phyloP scores from a whole-genome alignment of 1,284 basidiomycete species.

The Ganoderma sp. region DNA sequence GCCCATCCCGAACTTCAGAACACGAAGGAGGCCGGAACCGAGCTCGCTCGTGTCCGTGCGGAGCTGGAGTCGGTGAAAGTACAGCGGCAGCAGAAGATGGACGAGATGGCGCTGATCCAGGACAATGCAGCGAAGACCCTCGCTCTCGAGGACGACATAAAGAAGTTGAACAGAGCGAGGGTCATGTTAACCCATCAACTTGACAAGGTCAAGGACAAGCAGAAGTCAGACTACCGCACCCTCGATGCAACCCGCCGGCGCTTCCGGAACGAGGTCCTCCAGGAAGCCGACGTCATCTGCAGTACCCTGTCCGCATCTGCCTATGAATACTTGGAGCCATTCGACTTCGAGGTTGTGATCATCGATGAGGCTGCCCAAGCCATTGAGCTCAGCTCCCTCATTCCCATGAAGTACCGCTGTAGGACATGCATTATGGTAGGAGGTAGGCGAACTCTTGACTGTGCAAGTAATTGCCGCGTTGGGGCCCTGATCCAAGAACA shows the following conservation, averaged over 20 bases:
- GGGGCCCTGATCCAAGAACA: neutral
- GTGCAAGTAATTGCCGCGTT: conserved; percentile 1
- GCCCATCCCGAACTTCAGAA: conserved; percentile 47
- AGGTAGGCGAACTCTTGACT: conserved; percentile 51
- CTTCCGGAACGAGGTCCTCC: conserved; percentile 77
- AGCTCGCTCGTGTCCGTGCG: conserved; percentile 65
- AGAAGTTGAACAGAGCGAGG: conserved; percentile 68
- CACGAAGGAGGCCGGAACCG: conserved; percentile 56
- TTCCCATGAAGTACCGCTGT: conserved; percentile 91
- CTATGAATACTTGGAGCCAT: conserved; percentile 83
- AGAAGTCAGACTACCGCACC: conserved; percentile 75
- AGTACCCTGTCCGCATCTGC: conserved; percentile 93
- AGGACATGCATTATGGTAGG: conserved; percentile 94
- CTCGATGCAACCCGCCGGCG: conserved; percentile 81
- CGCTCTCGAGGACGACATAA: conserved; percentile 71
- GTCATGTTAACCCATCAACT: conserved; percentile 71
- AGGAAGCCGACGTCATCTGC: conserved; percentile 93
- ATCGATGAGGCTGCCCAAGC: conserved; percentile 99
- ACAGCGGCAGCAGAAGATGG: conserved; percentile 64
- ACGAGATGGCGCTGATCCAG: conserved; percentile 60
- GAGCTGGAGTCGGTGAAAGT: conserved; percentile 75
- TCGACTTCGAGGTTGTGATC: conserved; percentile 95
- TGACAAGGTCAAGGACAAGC: conserved; percentile 82
- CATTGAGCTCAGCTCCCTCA: conserved; percentile 95
- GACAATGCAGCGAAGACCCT: conserved; percentile 57